Percentiles rank a stretch among this genome's conserved stretches.
Evolutionary conservation across 805 yeast genomes (phyloP).

Genomic region (Metschnikowia borealis): DNA sequence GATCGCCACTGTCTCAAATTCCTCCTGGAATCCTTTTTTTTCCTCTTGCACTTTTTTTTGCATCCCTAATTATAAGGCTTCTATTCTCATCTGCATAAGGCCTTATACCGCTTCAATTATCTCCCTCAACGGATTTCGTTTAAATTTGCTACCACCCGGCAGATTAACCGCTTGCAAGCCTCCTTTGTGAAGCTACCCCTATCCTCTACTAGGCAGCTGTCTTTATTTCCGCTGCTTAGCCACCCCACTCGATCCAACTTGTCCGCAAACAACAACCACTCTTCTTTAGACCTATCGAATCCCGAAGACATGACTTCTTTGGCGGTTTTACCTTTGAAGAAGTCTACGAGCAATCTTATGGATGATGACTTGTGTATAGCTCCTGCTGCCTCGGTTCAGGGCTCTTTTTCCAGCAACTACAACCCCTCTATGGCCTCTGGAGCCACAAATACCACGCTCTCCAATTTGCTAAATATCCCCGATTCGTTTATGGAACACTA

Average conservation of each 20-base stretch:
- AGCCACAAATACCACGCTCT: slow-evolving; percentile 10
- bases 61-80: neutral
- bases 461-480: slow-evolving; percentile 27
- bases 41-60: neutral
- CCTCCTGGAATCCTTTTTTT: neutral
- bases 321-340: slow-evolving; percentile 49
- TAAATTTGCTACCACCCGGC: neutral
- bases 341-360: slow-evolving; percentile 54
- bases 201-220: neutral
- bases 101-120: neutral
- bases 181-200: neutral
- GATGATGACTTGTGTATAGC: slow-evolving; percentile 54
- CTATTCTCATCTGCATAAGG: neutral
- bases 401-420: slow-evolving; percentile 5
- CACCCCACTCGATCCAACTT: neutral
- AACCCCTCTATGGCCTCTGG: slow-evolving; percentile 10
- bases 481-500: slow-evolving; percentile 28
- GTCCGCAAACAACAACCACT: neutral
- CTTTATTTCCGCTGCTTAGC: neutral
- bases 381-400: slow-evolving; percentile 9
- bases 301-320: slow-evolving; percentile 42
- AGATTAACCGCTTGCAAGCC: neutral
- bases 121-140: neutral
- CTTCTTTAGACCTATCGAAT: neutral
- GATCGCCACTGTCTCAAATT: neutral